phyloP scores from a whole-genome alignment of 2,329 filamentous ascomycete species.

The Dactylellina leptospora region DNA sequence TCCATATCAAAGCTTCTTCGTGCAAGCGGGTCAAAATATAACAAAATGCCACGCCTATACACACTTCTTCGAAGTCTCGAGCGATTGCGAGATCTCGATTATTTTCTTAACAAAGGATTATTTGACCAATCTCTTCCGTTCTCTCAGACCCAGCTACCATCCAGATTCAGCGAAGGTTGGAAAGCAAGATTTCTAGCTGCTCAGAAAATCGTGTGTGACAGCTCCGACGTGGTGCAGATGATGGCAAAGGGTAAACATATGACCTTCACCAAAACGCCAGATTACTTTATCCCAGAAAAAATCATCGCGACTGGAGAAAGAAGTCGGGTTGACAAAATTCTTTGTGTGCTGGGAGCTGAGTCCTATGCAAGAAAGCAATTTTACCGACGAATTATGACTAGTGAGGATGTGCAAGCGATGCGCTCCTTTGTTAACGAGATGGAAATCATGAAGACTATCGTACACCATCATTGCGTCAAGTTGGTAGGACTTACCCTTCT shows the following conservation, averaged over 20 bases:
- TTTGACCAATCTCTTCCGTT: slow-evolving; percentile 58
- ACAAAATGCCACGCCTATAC: slow-evolving; percentile 56
- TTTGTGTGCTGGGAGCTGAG: slow-evolving; percentile 31
- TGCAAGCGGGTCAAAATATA: background rate
- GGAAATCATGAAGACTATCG: slow-evolving; percentile 53
- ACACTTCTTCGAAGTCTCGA: slow-evolving; percentile 57
- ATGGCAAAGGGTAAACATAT: slow-evolving; percentile 56
- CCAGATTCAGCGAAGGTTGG: slow-evolving; percentile 46
- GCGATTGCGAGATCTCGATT: slow-evolving; percentile 54
- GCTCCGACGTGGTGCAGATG: slow-evolving; percentile 57
- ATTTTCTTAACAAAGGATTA: slow-evolving; percentile 56
- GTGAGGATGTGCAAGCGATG: slow-evolving; percentile 23
- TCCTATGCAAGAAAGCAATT: slow-evolving; percentile 32
- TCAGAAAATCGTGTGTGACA: slow-evolving; percentile 57
- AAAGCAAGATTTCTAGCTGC: slow-evolving; percentile 54
- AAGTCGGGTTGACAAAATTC: slow-evolving; percentile 57
- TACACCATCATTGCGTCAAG: slow-evolving; percentile 54
- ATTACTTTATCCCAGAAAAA: slow-evolving; percentile 56
- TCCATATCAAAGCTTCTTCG: background rate
- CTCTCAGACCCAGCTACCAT: slow-evolving; percentile 53
- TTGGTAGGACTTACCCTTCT: slow-evolving; percentile 47
- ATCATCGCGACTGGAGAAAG: slow-evolving; percentile 56
- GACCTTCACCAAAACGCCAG: slow-evolving; percentile 54
- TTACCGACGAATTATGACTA: slow-evolving; percentile 39
- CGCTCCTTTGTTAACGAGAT: slow-evolving; percentile 53